Evolutionary conservation across 345 rosid species (phyloP), one percentile per base, ranked within the genome.

Genomic region (Mangifera indica): DNA sequence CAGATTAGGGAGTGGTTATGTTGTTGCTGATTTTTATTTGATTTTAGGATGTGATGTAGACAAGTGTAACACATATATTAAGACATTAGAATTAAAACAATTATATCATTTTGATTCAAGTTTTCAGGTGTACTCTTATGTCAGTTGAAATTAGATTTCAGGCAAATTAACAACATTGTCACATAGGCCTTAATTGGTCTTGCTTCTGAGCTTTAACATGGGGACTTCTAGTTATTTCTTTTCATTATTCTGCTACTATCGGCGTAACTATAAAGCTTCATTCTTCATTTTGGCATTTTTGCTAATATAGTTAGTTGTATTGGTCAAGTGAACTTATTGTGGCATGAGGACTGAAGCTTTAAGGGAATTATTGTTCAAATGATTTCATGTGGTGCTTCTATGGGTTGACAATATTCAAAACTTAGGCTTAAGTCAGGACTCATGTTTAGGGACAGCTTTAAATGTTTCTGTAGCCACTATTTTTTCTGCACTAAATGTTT

Each of bases 391-490:
- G 18, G 44, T 71, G 18, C 64, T 75, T 62, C 7, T 54, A 61
- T 37, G 63, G 26, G 44, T 61, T 57, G 40, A 11, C 20, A 67
- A 48, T 52, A 57, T 72, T 60, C 10, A 60, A 46, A 73, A 56
- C 17, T 67, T 49, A 55, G 13, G 29, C 63, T 20, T 48, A 55
- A 40, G 42, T 65, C 10, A 10, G 20, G 7, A 40, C 29, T 65
- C 10, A 10, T 17, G 7, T 69, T 65, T 46, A 6, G 20, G 60
- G 26, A 60, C 37, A 67, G 52, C 49, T 69, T 44, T 56, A 24
- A 22, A 14, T 40, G n/a, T 61, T 56, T 69, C 49, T 61, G 46
- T 60, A 64, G 42, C 21, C 48, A 37, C 7, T 12, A 20, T 72
- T 53, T 68, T 53, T 71, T 69, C 32, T 60, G 22, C 34, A 4